Percentiles rank a stretch among this genome's conserved stretches.
Conservation (phyloP, 2,329 filamentous ascomycete genomes). For the Parafenestella ontariensis region DNA sequence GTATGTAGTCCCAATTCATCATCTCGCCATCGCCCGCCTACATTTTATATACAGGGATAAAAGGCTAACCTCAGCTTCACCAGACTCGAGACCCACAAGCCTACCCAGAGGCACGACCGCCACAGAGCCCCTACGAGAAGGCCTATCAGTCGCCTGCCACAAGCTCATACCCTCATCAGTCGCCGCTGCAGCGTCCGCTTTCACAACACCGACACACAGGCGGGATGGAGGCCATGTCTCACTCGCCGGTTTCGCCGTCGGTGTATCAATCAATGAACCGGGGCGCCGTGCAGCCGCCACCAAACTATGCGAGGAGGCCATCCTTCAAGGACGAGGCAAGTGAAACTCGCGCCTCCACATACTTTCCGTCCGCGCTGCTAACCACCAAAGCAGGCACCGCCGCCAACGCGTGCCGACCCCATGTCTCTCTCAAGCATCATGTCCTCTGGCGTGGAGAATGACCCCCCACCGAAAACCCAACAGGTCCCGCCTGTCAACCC, state of each 20-base stretch:
- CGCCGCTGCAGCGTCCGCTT: constrained; percentile 47
- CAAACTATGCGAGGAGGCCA: constrained; percentile 37
- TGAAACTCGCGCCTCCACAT: constrained; percentile 5
- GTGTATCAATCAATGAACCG: constrained; percentile 42
- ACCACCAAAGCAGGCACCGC: constrained; percentile 58
- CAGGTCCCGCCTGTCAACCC: constrained; percentile 41
- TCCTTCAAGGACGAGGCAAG: constrained; percentile 48
- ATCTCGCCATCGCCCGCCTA: not conserved
- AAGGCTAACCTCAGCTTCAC: constrained; percentile 28
- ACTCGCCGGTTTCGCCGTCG: constrained; percentile 48
- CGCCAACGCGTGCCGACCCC: constrained; percentile 80
- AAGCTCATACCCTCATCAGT: constrained; percentile 42
- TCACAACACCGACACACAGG: constrained; percentile 42
- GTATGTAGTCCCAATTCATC: constrained; percentile 27
- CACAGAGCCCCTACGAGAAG: constrained; percentile 46
- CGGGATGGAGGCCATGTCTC: constrained; percentile 46
- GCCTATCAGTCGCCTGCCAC: constrained; percentile 49
- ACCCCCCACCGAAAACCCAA: constrained; percentile 64
- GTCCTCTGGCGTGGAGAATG: constrained; percentile 78
- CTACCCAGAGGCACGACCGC: constrained; percentile 41
- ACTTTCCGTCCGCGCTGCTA: constrained; percentile 17
- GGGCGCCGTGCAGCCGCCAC: constrained; percentile 45
- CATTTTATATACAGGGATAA: constrained; percentile 19
- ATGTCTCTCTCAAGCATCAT: constrained; percentile 98
- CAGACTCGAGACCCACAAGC: constrained; percentile 46